Percentiles rank a stretch among this genome's conserved stretches.
Evolutionary conservation across 306 rosid genomes (phyloP).

Genomic region (Prunus campanulata): DNA sequence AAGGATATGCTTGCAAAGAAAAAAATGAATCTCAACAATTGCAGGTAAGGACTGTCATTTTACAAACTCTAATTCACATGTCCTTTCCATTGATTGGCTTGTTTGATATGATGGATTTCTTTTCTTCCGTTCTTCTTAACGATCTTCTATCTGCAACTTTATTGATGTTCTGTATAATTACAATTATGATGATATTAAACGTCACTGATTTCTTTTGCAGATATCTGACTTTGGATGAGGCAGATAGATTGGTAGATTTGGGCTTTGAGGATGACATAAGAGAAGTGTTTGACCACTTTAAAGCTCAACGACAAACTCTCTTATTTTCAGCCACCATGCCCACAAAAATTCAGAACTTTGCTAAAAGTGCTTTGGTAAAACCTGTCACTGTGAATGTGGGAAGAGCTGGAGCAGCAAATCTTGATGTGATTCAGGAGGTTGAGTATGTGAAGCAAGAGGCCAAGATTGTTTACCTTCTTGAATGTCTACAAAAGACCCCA

Average conservation of each 20-base stretch:
- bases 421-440: conserved; percentile 89
- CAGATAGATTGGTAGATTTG: conserved; percentile 88
- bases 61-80: not conserved
- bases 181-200: conserved; percentile 5
- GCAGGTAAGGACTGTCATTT: conserved; percentile 41
- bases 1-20: conserved; percentile 96
- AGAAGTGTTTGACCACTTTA: conserved; percentile 90
- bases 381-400: conserved; percentile 83
- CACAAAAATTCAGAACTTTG: conserved; percentile 81
- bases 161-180: not conserved
- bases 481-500: conserved; percentile 84
- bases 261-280: conserved; percentile 90
- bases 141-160: not conserved
- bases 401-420: conserved; percentile 92
- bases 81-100: too few species aligned
- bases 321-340: conserved; percentile 97
- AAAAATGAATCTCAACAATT: conserved; percentile 85
- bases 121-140: not conserved
- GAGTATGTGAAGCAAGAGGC: conserved; percentile 97
- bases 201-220: conserved; percentile 18
- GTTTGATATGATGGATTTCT: too few species aligned
- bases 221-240: conserved; percentile 89
- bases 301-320: conserved; percentile 90
- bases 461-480: conserved; percentile 84
- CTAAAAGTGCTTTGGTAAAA: conserved; percentile 82